These are phyloP conservation scores for Kitagawia praeruptora DNA, from an alignment of 129 eudicot species.

Conservation along the genomic window DNA sequence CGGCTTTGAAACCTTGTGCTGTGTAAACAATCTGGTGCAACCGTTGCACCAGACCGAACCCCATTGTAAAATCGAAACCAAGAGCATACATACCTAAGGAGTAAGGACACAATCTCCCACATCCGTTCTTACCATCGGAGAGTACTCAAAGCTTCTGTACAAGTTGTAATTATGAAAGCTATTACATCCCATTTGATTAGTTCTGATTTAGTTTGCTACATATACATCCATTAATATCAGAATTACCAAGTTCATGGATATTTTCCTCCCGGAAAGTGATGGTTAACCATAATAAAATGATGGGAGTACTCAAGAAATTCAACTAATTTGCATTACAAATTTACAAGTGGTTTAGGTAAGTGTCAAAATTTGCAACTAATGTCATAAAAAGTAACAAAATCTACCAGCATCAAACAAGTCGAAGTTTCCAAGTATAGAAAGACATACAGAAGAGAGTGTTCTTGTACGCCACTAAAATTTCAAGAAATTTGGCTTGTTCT, in stretches of 20 bases:
- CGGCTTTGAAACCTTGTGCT: too few relatives aligned
- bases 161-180: too few relatives aligned
- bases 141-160: too few relatives aligned
- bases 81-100: too few relatives aligned
- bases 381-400: background rate
- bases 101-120: too few relatives aligned
- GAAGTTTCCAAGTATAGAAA: background rate
- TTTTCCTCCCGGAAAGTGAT: background rate
- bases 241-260: background rate
- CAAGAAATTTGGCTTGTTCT: background rate
- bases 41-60: too few relatives aligned
- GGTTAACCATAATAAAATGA: background rate
- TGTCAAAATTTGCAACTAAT: background rate
- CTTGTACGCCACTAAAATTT: background rate
- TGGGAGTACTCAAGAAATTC: background rate
- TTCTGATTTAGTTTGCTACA: too few relatives aligned
- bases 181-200: too few relatives aligned
- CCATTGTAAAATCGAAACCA: too few relatives aligned
- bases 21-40: too few relatives aligned
- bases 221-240: background rate
- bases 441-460: background rate
- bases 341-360: background rate
- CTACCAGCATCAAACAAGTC: background rate
- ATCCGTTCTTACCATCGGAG: too few relatives aligned
- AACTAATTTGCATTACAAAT: background rate